Evolutionary conservation across 192 early-diverging fungal genomes (phyloP).

Genomic region (Gigaspora rosea): DNA sequence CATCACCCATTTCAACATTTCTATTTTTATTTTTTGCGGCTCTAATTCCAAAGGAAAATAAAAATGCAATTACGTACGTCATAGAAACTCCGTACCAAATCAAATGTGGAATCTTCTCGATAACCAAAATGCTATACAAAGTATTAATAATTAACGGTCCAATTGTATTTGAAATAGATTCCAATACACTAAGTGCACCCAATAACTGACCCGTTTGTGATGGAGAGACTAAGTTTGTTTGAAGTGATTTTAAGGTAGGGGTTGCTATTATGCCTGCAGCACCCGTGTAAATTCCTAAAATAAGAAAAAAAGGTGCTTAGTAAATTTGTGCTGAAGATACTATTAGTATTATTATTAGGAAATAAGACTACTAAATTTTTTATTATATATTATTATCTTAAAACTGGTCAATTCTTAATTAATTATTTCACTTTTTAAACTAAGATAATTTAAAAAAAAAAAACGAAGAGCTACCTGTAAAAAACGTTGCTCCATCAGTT

Average conservation of each 20-base stretch:
- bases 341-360: background rate
- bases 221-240: slow-evolving; percentile 48
- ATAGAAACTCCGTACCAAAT: slow-evolving; percentile 47
- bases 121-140: slow-evolving; percentile 45
- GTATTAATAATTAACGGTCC: slow-evolving; percentile 47
- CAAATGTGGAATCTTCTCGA: slow-evolving; percentile 36
- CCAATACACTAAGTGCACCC: slow-evolving; percentile 49
- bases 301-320: slow-evolving; percentile 29
- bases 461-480: background rate
- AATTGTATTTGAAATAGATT: slow-evolving; percentile 46
- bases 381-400: too few species aligned
- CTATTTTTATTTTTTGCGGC: background rate
- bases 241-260: slow-evolving; percentile 45
- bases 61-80: slow-evolving; percentile 33
- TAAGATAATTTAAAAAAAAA: background rate
- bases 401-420: too few species aligned
- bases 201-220: slow-evolving; percentile 51
- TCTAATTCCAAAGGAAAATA: slow-evolving; percentile 37
- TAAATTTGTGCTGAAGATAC: background rate
- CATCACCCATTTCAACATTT: too few species aligned
- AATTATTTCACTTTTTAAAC: too few species aligned
- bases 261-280: slow-evolving; percentile 38
- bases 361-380: background rate
- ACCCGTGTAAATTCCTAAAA: slow-evolving; percentile 31
- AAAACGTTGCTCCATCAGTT: slow-evolving; percentile 21